These are phyloP conservation scores for Boletus rubescentipes DNA, from an alignment of 768 basidiomycete genomes.

Conservation along the genomic window DNA sequence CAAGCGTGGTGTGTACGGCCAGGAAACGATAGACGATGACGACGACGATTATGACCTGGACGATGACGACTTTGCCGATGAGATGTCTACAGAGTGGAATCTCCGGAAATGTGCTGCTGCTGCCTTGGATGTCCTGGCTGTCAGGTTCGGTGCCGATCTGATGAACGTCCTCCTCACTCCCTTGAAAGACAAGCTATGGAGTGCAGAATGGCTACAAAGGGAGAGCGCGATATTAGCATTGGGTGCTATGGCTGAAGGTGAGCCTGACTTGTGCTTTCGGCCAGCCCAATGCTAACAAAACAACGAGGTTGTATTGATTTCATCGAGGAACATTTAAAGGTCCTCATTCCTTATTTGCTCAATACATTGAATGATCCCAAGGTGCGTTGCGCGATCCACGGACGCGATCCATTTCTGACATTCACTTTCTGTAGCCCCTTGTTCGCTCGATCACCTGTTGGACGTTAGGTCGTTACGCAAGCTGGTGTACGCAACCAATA, in stretches of 20 bases:
- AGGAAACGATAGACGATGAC: conserved; percentile 80
- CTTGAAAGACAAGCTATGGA: conserved; percentile 93
- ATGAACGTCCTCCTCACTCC: conserved; percentile 85
- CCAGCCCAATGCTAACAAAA: conserved; percentile 8
- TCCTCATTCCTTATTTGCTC: conserved; percentile 89
- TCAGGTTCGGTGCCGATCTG: conserved; percentile 87
- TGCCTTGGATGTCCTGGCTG: conserved; percentile 93
- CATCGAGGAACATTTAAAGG: conserved; percentile 92
- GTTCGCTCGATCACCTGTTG: conserved; percentile 98
- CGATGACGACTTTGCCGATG: conserved; percentile 88
- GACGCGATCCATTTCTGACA: not conserved
- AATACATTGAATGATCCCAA: conserved; percentile 89
- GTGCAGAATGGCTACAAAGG: conserved; percentile 86
- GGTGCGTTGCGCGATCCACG: conserved; percentile 42
- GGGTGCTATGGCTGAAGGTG: conserved; percentile 98
- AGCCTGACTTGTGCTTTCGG: conserved; percentile 19
- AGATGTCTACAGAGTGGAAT: conserved; percentile 98
- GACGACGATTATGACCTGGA: conserved; percentile 87
- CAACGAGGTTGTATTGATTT: conserved; percentile 88
- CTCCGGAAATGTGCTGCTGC: conserved; percentile 97
- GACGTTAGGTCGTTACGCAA: conserved; percentile 98
- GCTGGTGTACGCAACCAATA: conserved; percentile 88
- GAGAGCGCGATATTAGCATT: conserved; percentile 95
- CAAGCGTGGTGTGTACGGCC: conserved; percentile 68
- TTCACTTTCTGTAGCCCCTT: conserved; percentile 62